Conservation (phyloP, 305 asterid genomes). For the Andrographis paniculata region DNA sequence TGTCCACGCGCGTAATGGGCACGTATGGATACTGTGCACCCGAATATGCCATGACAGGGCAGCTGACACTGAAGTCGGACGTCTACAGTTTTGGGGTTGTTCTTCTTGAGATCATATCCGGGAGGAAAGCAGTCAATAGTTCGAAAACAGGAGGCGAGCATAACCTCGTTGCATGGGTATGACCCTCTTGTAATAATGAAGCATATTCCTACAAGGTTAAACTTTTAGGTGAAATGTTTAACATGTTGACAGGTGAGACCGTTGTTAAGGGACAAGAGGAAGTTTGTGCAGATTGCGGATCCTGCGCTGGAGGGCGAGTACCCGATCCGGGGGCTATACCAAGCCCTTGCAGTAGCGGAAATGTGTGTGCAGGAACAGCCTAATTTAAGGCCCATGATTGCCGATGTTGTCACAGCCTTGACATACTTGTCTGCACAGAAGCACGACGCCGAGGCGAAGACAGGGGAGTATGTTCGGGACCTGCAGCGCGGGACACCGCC, state of each 20-base stretch:
- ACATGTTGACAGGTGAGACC: conserved; percentile 50
- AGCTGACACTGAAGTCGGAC: conserved; percentile 71
- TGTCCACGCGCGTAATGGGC: conserved; percentile 88
- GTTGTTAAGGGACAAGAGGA: conserved; percentile 59
- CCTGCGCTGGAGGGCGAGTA: conserved; percentile 69
- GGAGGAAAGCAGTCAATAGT: conserved; percentile 73
- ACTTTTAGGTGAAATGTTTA: too few relatives aligned
- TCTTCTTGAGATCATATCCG: conserved; percentile 76
- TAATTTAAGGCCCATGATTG: conserved; percentile 52
- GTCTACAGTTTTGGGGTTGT: conserved; percentile 89
- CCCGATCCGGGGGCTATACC: conserved; percentile 64
- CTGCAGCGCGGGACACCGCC: conserved; percentile 49
- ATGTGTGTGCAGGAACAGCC: conserved; percentile 91
- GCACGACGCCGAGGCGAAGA: conserved; percentile 29
- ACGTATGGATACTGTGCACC: conserved; percentile 92
- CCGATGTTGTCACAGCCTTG: conserved; percentile 81
- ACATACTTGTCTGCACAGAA: conserved; percentile 62
- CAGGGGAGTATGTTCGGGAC: conserved; percentile 26
- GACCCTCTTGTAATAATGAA: too few relatives aligned
- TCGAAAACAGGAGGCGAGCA: conserved; percentile 62
- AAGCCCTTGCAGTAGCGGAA: conserved; percentile 79
- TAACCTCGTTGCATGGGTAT: conserved; percentile 69
- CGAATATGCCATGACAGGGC: conserved; percentile 94
- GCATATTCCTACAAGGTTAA: too few relatives aligned
- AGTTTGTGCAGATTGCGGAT: conserved; percentile 61